These are phyloP conservation scores for Anisogramma anomala DNA, from an alignment of 2,329 filamentous ascomycete genomes.

Conservation along the genomic window DNA sequence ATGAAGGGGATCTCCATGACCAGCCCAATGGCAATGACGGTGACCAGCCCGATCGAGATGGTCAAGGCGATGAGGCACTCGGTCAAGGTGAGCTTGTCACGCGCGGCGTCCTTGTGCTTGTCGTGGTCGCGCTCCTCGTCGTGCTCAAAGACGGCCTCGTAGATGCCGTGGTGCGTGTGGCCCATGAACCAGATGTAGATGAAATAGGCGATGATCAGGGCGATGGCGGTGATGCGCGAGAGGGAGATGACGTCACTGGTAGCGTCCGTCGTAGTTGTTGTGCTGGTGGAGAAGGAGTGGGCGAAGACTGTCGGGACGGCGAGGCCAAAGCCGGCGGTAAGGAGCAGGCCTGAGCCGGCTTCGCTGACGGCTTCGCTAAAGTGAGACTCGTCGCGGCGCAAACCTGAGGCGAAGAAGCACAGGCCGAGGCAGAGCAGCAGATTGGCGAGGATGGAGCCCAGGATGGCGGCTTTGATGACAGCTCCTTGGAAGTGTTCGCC, in stretches of 20 bases:
- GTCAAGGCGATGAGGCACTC: conserved; percentile 46
- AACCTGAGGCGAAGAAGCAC: conserved; percentile 68
- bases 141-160: conserved; percentile 44
- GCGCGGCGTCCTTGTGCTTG: conserved; percentile 34
- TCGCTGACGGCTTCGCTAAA: conserved; percentile 71
- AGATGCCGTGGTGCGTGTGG: conserved; percentile 47
- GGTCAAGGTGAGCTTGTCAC: conserved; percentile 48
- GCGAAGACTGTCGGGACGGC: conserved; percentile 24
- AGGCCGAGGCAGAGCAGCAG: conserved; percentile 67
- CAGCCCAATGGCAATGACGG: conserved; percentile 40
- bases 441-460: conserved; percentile 74
- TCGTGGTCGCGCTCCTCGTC: conserved; percentile 34
- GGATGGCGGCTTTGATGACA: conserved; percentile 74
- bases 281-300: conserved; percentile 2
- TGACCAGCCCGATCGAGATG: conserved; percentile 25
- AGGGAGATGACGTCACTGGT: conserved; percentile 37
- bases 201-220: conserved; percentile 46
- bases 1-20: conserved; percentile 46
- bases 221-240: conserved; percentile 45
- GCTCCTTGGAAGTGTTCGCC: conserved; percentile 35
- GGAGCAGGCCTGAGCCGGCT: conserved; percentile 62
- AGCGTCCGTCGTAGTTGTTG: conserved; percentile 20
- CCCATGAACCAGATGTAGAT: conserved; percentile 46
- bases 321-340: conserved; percentile 53
- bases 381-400: conserved; percentile 53